These are phyloP conservation scores for Silene conica DNA, from an alignment of 148 eudicot species.

Conservation along the genomic window DNA sequence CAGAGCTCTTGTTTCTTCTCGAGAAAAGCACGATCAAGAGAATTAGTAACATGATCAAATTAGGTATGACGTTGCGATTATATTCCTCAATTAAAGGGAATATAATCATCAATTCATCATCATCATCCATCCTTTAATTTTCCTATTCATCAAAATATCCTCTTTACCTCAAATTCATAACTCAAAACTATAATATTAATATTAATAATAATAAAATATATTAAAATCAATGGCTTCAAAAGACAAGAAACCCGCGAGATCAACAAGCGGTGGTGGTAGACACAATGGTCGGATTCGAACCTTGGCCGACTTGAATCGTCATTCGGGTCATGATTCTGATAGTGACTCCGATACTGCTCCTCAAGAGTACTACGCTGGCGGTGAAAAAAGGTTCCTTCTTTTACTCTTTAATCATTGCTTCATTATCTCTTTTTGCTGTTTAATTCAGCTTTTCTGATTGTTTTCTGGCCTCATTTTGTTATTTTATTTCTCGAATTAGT, in stretches of 20 bases:
- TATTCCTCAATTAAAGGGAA: background rate
- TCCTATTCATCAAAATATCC: background rate
- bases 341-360: conserved; percentile 75
- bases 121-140: too few species aligned
- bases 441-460: background rate
- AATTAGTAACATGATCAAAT: conserved; percentile 41
- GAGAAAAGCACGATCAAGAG: conserved; percentile 78
- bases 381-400: conserved; percentile 63
- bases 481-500: too few species aligned
- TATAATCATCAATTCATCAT: background rate
- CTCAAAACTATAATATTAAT: too few species aligned
- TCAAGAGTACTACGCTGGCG: conserved; percentile 84
- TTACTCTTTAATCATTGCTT: background rate
- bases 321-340: conserved; percentile 64
- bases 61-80: too few species aligned
- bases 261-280: conserved; percentile 37
- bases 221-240: conserved; percentile 50
- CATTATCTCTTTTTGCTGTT: background rate
- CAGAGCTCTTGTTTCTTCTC: conserved; percentile 91
- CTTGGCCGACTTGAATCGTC: conserved; percentile 85
- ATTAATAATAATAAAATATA: too few species aligned
- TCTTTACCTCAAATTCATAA: too few species aligned
- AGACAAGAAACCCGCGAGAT: conserved; percentile 76
- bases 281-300: conserved; percentile 72
- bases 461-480: background rate